A percentile compares a stretch with the other conserved stretches of the same genome.
Conservation (phyloP, 306 rosid species). For the Phaseolus lunatus region DNA sequence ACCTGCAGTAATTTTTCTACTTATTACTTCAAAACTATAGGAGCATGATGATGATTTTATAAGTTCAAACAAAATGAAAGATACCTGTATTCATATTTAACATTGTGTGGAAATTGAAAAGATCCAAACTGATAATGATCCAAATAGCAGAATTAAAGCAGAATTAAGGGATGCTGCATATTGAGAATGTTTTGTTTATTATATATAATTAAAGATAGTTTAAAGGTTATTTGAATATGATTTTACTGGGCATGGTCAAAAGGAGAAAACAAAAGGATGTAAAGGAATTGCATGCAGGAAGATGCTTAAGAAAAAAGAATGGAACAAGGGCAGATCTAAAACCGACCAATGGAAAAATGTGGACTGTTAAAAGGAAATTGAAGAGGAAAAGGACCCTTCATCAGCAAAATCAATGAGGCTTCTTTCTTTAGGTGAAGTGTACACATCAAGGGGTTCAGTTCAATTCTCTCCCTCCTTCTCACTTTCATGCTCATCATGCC, state of each 20-base stretch:
- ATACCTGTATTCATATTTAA: background rate
- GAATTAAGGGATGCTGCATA: background rate
- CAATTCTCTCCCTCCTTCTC: background rate
- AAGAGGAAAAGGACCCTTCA: slow-evolving; percentile 75
- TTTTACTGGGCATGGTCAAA: slow-evolving; percentile 9
- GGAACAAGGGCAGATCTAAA: slow-evolving; percentile 38
- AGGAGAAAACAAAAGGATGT: slow-evolving; percentile 35
- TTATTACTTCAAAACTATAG: background rate
- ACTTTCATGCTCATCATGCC: background rate
- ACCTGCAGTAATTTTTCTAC: background rate
- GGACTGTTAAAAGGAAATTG: slow-evolving; percentile 59
- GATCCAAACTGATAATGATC: slow-evolving; percentile 4
- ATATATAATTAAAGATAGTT: background rate
- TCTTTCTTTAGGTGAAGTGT: slow-evolving; percentile 49
- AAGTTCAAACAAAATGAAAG: no score
- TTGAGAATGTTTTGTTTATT: slow-evolving; percentile 10
- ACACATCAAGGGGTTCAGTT: slow-evolving; percentile 60
- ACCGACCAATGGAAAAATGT: slow-evolving; percentile 63
- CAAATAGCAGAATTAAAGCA: no score
- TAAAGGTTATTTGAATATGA: slow-evolving; percentile 7
- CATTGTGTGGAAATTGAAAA: background rate
- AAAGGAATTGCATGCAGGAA: slow-evolving; percentile 39
- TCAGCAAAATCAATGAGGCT: slow-evolving; percentile 64
- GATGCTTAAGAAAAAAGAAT: slow-evolving; percentile 19
- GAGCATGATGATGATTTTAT: no score